Base-by-base conservation (phyloP, 257 asterid species). In the Solanum chaucha region DNA sequence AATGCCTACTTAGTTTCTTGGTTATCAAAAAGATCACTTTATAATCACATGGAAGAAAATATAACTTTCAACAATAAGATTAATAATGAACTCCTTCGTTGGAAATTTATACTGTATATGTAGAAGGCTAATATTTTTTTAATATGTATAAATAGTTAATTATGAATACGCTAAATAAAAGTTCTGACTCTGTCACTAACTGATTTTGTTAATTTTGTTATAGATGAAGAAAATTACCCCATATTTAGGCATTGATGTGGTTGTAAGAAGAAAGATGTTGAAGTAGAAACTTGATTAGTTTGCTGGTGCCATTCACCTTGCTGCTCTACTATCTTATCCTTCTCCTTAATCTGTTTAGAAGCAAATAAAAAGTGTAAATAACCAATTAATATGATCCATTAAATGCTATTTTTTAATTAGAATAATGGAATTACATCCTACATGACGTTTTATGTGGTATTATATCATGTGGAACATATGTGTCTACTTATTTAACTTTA, bases 261-360 rank as follows among this genome's bases (percentile, higher is more conserved):
- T 83, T 91, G 87, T 88, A 93, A 87, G 86, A 92, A 64, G 90
- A 90, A 94, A 59, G 92, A 15, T 3, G 91, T 48, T 13, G 91
- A 84, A 38, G 36, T 87, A 30, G 86, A 88, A 89, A 90, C 90
- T 32, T 87, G 92, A 41, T 88, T 91, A 40, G 87, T 91, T 82
- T 90, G 95, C 44, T 91, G 95, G 85, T 92, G 95, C 95, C 96
- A 93, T 38, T 55, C 87, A 19, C 91, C 90, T 83, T 90, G 92
- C 22, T 91, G 91, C 7, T 72, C 89, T 86, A 92, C 91, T 67
- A 90, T 91, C 88, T 91, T 92, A 87, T 93, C 95, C 87, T 91
- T 96, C 78, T 95, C 97, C 88, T 94, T 92, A 86, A 96, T 93
- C 99, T 96, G 40, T 81, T 73, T 11, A 75, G 32, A 78, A 41